Evolutionary conservation across 2,329 filamentous ascomycete genomes (phyloP), one percentile per base, ranked within the genome.

Genomic region (Talaromyces amestolkiae): DNA sequence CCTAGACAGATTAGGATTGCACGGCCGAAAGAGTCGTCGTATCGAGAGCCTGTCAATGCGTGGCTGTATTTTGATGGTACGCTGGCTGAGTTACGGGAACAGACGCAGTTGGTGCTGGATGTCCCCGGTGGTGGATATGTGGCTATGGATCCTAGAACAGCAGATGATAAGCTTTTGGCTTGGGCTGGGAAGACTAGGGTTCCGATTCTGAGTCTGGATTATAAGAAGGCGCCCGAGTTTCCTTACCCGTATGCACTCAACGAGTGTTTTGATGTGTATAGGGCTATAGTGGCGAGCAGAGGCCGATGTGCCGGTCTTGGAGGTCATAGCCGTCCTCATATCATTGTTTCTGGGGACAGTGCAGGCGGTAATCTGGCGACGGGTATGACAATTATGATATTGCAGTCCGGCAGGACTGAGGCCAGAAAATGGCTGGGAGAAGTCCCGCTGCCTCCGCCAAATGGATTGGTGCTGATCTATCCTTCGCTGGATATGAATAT

Each of bases 41-140:
- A 97, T 77, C 89, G 84, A 62, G 92, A 96, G 47, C 90, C 92
- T 0, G 88, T 97, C 0, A 85, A 87, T 65, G 94, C 87, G 1
- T 98, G 94, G 93, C 82, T 99, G 37, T 99, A 97, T 77, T 99
- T 93, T 72, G 92, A 98, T 72, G 95, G 95, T 0, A 90, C 93
- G 0, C 78, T 97, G 8, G 87, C 89, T 2, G 89, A 92, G 56
- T 81, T 97, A 54, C 87, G 88, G 72, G 85, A 89, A 49, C 90
- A 96, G 74, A 89, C 86, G 60, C 90, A 90, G 71, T 77, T 99
- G 33, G 86, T 99, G 1, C 75, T 99, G 41, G 95, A 99, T 76
- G 88, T 98, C 3, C 95, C 95, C 0, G 95, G 95, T 1, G 95
- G 95, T 37, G 95, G 95, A 0, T 99, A 96, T 70, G 93, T 99